phyloP scores from a whole-genome alignment of 2,329 filamentous ascomycete genomes.

The Daldinia sp. region DNA sequence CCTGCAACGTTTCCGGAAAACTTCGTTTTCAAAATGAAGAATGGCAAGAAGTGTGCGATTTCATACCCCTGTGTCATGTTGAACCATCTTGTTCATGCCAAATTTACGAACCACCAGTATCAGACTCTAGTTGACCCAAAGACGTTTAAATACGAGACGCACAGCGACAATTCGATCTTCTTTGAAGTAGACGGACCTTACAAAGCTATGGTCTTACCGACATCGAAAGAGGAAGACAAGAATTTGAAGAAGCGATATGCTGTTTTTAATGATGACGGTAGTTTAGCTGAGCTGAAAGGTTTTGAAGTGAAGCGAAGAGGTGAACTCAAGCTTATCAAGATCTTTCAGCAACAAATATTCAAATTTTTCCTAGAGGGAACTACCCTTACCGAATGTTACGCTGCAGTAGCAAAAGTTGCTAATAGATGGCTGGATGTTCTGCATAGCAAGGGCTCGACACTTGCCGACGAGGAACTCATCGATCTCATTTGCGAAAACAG shows the following conservation, averaged over 20 bases:
- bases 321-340: slow-evolving; percentile 99
- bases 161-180: slow-evolving; percentile 99
- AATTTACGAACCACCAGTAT: slow-evolving; percentile 97
- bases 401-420: slow-evolving; percentile 89
- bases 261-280: slow-evolving; percentile 98
- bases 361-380: slow-evolving; percentile 96
- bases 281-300: slow-evolving; percentile 92
- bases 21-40: slow-evolving; percentile 91
- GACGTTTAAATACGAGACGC: slow-evolving; percentile 90
- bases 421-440: slow-evolving; percentile 97
- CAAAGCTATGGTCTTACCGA: slow-evolving; percentile 95
- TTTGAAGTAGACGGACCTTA: slow-evolving; percentile 99
- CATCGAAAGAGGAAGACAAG: slow-evolving; percentile 98
- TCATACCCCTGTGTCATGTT: slow-evolving; percentile 99
- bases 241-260: slow-evolving; percentile 99
- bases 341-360: slow-evolving; percentile 99
- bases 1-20: slow-evolving; percentile 97
- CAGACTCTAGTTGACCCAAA: slow-evolving; percentile 83
- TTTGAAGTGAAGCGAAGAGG: slow-evolving; percentile 98
- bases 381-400: slow-evolving; percentile 88
- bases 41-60: slow-evolving; percentile 94
- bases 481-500: slow-evolving; percentile 99
- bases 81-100: slow-evolving; percentile 93
- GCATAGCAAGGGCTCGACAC: slow-evolving; percentile 83
- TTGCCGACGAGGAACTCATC: slow-evolving; percentile 96